These are phyloP conservation scores for Colletotrichum noveboracense DNA, from an alignment of 2,329 filamentous ascomycete genomes.

Conservation along the genomic window DNA sequence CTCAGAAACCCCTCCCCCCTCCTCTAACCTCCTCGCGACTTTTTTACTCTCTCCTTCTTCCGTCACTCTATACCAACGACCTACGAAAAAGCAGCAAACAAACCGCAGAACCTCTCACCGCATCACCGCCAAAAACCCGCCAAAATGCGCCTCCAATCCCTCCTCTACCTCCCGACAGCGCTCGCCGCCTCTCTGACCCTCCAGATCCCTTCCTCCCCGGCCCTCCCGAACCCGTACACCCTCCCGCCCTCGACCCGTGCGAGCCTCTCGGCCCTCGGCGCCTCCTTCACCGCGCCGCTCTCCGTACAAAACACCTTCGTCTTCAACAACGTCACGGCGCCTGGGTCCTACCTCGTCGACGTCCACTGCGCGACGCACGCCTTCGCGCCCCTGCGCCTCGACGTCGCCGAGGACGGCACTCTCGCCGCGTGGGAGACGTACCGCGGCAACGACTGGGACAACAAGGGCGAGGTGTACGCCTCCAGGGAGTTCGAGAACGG, in stretches of 20 bases:
- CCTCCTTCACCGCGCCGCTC: conserved; percentile 61
- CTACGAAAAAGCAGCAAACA: neutral
- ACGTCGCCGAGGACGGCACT: conserved; percentile 58
- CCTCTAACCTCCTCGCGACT: neutral
- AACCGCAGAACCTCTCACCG: neutral
- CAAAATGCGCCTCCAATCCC: conserved; percentile 41
- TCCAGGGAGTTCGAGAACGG: conserved; percentile 16
- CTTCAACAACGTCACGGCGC: conserved; percentile 71
- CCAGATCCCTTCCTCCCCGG: conserved; percentile 41
- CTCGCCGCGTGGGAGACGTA: conserved; percentile 83
- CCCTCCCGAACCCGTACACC: conserved; percentile 52
- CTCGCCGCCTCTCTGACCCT: conserved; percentile 49
- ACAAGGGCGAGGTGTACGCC: conserved; percentile 71
- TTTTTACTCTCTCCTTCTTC: neutral
- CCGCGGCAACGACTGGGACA: conserved; percentile 87
- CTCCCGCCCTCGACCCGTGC: conserved; percentile 72
- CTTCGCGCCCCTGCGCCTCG: conserved; percentile 83
- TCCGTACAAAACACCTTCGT: conserved; percentile 73
- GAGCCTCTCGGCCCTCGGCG: conserved; percentile 53
- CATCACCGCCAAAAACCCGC: neutral
- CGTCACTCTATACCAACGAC: neutral
- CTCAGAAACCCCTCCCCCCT: neutral
- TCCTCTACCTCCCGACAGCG: conserved; percentile 37
- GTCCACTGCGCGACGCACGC: conserved; percentile 76
- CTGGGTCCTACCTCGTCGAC: conserved; percentile 80